phyloP scores from a whole-genome alignment of 2,329 filamentous ascomycete species.

The Dactylellina leptospora region DNA sequence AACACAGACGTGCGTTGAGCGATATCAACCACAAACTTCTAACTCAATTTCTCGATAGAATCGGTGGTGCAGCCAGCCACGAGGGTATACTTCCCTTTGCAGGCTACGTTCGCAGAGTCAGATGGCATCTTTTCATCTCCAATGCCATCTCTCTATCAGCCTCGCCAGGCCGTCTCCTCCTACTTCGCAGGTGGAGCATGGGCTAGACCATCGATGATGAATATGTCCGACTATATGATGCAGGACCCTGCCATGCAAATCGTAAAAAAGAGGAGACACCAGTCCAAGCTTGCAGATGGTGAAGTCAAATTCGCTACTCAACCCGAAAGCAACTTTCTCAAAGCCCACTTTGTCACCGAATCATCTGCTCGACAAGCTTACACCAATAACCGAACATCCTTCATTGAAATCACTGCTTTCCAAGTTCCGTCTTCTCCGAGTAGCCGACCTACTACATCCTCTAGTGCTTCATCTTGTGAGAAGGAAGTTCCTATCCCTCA shows the following conservation, averaged over 20 bases:
- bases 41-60: slow-evolving; percentile 25
- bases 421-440: slow-evolving; percentile 41
- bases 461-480: slow-evolving; percentile 27
- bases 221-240: slow-evolving; percentile 42
- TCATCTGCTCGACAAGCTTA: slow-evolving; percentile 36
- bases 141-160: slow-evolving; percentile 41
- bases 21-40: slow-evolving; percentile 2
- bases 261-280: slow-evolving; percentile 50
- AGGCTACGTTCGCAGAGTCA: slow-evolving; percentile 50
- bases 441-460: slow-evolving; percentile 30
- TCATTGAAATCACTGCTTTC: slow-evolving; percentile 50
- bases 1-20: background rate
- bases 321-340: slow-evolving; percentile 23
- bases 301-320: slow-evolving; percentile 32
- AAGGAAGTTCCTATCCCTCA: slow-evolving; percentile 47
- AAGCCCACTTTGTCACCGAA: slow-evolving; percentile 34
- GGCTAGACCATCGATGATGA: slow-evolving; percentile 34
- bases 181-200: slow-evolving; percentile 39
- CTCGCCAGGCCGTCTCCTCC: slow-evolving; percentile 37
- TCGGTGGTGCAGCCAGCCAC: slow-evolving; percentile 51
- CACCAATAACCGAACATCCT: slow-evolving; percentile 46
- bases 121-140: slow-evolving; percentile 49
- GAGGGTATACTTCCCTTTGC: slow-evolving; percentile 48
- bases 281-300: slow-evolving; percentile 44
- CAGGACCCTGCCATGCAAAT: slow-evolving; percentile 53